Conservation (phyloP, 1,284 basidiomycete genomes). For the Xerocomus amazonicus region DNA sequence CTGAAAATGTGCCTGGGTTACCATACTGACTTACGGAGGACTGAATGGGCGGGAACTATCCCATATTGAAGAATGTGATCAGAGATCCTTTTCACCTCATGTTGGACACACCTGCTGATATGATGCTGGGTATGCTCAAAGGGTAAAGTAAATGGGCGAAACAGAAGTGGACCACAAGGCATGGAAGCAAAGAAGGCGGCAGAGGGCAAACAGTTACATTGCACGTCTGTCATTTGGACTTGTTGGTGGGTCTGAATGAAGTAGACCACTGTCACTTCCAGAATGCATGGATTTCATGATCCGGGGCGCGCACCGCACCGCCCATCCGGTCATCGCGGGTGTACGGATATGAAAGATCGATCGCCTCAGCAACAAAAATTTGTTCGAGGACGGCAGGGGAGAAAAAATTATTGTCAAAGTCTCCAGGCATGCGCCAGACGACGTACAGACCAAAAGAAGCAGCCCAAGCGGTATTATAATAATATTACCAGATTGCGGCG, state of each 20-base stretch:
- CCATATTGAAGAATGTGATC: conserved; percentile 8
- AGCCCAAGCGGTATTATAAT: neutral
- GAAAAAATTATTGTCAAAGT: conserved; percentile 4
- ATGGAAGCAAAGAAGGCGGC: conserved; percentile 26
- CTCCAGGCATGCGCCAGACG: conserved; percentile 1
- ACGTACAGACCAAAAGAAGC: conserved; percentile 13
- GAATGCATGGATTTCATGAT: conserved; percentile 23
- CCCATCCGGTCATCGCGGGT: conserved; percentile 28
- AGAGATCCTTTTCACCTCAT: conserved; percentile 33
- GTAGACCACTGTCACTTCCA: conserved; percentile 5
- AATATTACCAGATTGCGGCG: neutral
- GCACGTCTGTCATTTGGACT: conserved; percentile 1
- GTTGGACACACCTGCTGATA: conserved; percentile 30
- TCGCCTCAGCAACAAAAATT: conserved; percentile 22
- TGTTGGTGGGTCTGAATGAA: conserved; percentile 13
- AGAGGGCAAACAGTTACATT: conserved; percentile 13
- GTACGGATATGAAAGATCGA: conserved; percentile 32
- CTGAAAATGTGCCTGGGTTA: conserved; percentile 27
- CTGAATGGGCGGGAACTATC: conserved; percentile 28
- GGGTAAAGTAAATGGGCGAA: conserved; percentile 23
- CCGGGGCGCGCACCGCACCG: conserved; percentile 24
- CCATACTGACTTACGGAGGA: conserved; percentile 21
- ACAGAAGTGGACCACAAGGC: conserved; percentile 20
- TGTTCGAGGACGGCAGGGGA: conserved; percentile 11
- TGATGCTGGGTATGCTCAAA: conserved; percentile 25